Percentiles rank a stretch among this genome's conserved stretches.
Evolutionary conservation across 768 basidiomycete species (phyloP).

Genomic region (Suillus subaureus): DNA sequence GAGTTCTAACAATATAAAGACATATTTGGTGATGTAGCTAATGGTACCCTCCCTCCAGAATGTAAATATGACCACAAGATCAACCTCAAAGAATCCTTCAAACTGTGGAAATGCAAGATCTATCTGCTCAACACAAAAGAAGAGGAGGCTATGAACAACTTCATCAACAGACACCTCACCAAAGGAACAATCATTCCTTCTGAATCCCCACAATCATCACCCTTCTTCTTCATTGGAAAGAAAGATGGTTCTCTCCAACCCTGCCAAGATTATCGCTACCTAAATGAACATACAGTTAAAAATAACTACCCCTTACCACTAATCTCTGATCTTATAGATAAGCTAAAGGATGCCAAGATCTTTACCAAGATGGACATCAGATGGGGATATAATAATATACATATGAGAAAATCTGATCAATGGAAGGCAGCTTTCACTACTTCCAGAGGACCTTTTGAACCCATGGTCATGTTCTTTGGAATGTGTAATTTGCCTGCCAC

Average conservation of each 20-base stretch:
- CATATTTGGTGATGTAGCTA: neutral
- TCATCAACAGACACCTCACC: constrained; percentile 9
- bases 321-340: constrained; percentile 13
- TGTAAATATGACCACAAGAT: neutral
- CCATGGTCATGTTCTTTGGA: constrained; percentile 9
- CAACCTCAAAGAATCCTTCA: neutral
- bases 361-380: constrained; percentile 22
- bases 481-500: constrained; percentile 16
- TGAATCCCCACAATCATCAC: constrained; percentile 23
- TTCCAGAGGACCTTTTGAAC: neutral
- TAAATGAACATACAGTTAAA: constrained; percentile 13
- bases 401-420: neutral
- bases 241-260: neutral
- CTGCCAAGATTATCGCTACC: neutral
- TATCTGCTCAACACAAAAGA: neutral
- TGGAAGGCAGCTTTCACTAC: neutral
- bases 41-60: neutral
- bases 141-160: neutral
- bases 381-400: neutral
- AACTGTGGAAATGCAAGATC: neutral
- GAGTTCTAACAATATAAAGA: neutral
- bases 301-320: neutral
- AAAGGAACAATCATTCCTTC: constrained; percentile 16
- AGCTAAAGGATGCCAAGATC: constrained; percentile 9
- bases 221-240: constrained; percentile 13